Percentiles rank a stretch among this genome's conserved stretches.
Conservation (phyloP, 176 grass and related monocot species). For the Paspalum vaginatum region DNA sequence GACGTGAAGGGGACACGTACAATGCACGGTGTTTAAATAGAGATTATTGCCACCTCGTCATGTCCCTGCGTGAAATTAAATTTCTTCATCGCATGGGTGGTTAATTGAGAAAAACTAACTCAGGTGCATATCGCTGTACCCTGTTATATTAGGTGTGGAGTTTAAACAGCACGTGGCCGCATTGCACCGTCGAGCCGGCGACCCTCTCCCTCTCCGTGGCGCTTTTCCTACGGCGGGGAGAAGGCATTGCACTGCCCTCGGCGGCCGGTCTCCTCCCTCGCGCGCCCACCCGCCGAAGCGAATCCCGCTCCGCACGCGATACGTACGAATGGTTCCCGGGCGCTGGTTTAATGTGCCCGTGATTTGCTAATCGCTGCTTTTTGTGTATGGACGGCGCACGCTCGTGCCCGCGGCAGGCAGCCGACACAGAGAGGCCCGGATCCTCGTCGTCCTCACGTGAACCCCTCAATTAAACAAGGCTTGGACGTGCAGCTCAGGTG, state of each 20-base stretch:
- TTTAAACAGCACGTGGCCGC: too few species aligned
- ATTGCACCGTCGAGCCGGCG: too few species aligned
- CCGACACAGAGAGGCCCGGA: neutral
- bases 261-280: neutral
- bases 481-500: neutral
- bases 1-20: too few species aligned
- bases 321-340: neutral
- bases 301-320: neutral
- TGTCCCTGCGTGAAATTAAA: too few species aligned
- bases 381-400: constrained; percentile 33
- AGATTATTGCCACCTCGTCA: too few species aligned
- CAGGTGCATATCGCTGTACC: too few species aligned
- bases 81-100: too few species aligned
- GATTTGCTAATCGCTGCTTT: neutral
- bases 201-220: neutral
- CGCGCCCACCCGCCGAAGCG: neutral
- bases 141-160: too few species aligned
- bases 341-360: too few species aligned
- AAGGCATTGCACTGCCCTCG: constrained; percentile 28
- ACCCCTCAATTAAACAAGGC: neutral
- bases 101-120: too few species aligned
- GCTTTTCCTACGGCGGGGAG: neutral
- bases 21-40: too few species aligned
- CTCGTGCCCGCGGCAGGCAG: neutral
- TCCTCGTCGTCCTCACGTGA: neutral